phyloP scores from a whole-genome alignment of 2,329 filamentous ascomycete species.

The Colletotrichum siamense region DNA sequence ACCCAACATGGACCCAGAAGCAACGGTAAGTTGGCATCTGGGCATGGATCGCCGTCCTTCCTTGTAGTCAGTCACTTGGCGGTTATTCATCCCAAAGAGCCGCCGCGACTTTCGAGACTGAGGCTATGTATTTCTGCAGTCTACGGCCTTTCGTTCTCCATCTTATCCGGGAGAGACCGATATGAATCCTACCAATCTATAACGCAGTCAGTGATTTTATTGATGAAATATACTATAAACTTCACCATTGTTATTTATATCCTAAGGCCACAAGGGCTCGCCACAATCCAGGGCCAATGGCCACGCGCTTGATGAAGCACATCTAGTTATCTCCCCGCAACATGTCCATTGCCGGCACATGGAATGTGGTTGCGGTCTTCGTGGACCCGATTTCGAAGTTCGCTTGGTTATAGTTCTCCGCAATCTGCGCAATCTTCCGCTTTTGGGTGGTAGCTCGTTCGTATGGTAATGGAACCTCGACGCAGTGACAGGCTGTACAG shows the following conservation, averaged over 20 bases:
- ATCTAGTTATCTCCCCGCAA: no score
- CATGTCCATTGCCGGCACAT: no score
- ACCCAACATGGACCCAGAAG: background rate
- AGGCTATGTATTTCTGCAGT: background rate
- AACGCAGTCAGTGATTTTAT: background rate
- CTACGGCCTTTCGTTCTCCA: background rate
- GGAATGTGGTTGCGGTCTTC: no score
- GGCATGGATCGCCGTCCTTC: background rate
- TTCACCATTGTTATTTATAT: background rate
- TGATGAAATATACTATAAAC: background rate
- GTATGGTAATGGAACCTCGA: no score
- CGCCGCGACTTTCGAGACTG: accelerated
- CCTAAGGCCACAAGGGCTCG: background rate
- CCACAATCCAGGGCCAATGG: no score
- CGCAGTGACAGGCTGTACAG: background rate
- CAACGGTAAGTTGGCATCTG: background rate
- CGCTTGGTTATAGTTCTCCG: no score
- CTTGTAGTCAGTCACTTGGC: background rate
- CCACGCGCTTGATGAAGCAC: no score
- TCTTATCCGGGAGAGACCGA: no score
- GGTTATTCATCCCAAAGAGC: background rate
- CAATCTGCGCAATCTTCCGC: no score
- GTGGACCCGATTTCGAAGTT: no score
- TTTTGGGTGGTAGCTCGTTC: no score
- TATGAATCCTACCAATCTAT: no score